Percentiles rank a stretch among this genome's conserved stretches.
These are phyloP conservation scores for Neocatenulostroma microsporum DNA, from an alignment of 2,329 filamentous ascomycete species.

Conservation along the genomic window DNA sequence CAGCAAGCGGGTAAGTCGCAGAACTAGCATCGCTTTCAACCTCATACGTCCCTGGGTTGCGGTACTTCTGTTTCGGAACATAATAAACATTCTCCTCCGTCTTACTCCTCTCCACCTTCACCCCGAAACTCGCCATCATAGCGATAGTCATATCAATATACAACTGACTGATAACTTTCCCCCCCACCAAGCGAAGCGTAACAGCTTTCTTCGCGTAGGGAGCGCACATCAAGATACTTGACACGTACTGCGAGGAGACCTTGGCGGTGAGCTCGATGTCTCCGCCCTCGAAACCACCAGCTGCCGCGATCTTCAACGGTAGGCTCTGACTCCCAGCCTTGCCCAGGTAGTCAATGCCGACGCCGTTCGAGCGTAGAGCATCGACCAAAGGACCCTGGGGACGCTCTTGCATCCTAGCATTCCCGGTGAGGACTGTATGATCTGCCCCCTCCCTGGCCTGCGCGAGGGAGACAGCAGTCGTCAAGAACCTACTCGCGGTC, in stretches of 20 bases:
- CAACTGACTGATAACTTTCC: slow-evolving; percentile 90
- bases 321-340: slow-evolving; percentile 75
- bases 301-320: slow-evolving; percentile 73
- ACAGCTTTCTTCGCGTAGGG: slow-evolving; percentile 94
- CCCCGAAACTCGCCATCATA: slow-evolving; percentile 93
- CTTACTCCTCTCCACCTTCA: slow-evolving; percentile 66
- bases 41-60: slow-evolving; percentile 75
- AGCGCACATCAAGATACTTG: slow-evolving; percentile 90
- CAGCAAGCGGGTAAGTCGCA: slow-evolving; percentile 87
- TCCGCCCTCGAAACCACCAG: slow-evolving; percentile 75
- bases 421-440: slow-evolving; percentile 80
- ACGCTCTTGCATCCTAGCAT: slow-evolving; percentile 89
- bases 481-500: slow-evolving; percentile 90
- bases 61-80: slow-evolving; percentile 77
- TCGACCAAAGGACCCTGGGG: slow-evolving; percentile 92
- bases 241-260: slow-evolving; percentile 98
- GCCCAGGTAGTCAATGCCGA: slow-evolving; percentile 79
- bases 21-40: slow-evolving; percentile 97
- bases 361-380: slow-evolving; percentile 76
- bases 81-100: slow-evolving; percentile 86
- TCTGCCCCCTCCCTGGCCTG: slow-evolving; percentile 52
- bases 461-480: slow-evolving; percentile 81
- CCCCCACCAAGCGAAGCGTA: slow-evolving; percentile 82
- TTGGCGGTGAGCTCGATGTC: slow-evolving; percentile 88
- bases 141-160: slow-evolving; percentile 99